Conservation (phyloP, 306 rosid species). For the Castanea crenata region DNA sequence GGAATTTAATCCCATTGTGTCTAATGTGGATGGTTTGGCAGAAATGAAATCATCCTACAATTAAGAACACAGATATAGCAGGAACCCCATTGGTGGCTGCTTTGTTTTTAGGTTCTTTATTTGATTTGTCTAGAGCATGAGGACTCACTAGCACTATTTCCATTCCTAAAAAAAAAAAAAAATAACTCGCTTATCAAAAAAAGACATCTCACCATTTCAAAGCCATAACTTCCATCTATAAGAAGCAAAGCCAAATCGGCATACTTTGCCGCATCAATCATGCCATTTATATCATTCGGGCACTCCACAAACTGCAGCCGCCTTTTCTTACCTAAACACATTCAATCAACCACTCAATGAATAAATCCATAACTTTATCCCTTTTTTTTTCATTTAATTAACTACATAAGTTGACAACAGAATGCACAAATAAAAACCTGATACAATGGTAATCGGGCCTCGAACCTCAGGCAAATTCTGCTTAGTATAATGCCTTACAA, state of each 20-base stretch:
- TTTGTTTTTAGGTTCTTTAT: no score
- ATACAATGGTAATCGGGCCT: constrained; percentile 86
- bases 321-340: constrained; percentile 80
- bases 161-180: no score
- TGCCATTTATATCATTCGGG: constrained; percentile 86
- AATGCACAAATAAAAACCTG: constrained; percentile 49
- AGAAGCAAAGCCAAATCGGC: constrained; percentile 94
- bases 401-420: not conserved
- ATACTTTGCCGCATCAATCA: constrained; percentile 93
- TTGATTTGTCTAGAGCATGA: no score
- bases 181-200: no score
- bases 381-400: not conserved
- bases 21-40: no score
- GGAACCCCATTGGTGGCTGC: no score
- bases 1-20: no score
- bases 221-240: constrained; percentile 90
- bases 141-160: no score
- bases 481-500: constrained; percentile 82
- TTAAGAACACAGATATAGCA: no score
- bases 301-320: constrained; percentile 91
- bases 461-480: constrained; percentile 82
- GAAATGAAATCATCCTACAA: no score
- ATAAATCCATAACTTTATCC: not conserved
- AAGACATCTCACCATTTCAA: constrained; percentile 76
- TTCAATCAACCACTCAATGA: constrained; percentile 7